These are phyloP conservation scores for Neckera pumila DNA, from an alignment of 225 moss, liverwort and hornwort species.

Conservation along the genomic window DNA sequence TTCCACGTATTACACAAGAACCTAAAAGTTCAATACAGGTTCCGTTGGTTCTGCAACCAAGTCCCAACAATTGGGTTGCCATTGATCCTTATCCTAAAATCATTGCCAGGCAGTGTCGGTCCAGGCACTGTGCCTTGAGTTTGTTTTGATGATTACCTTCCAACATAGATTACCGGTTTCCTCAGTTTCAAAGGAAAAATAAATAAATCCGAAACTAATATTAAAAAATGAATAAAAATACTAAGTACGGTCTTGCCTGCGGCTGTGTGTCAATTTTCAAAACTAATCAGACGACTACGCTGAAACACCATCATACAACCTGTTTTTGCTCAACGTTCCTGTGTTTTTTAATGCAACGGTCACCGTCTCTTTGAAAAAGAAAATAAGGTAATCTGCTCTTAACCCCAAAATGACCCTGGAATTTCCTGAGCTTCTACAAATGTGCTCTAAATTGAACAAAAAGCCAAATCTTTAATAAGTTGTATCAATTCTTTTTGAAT, in stretches of 20 bases:
- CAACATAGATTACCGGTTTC: neutral
- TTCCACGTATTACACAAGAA: neutral
- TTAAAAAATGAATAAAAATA: neutral
- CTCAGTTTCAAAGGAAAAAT: neutral
- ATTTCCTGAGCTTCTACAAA: too few relatives aligned
- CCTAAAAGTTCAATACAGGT: neutral
- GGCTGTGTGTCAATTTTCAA: neutral
- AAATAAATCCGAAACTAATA: too few relatives aligned
- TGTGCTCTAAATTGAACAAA: too few relatives aligned
- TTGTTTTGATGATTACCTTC: neutral
- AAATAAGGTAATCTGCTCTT: too few relatives aligned
- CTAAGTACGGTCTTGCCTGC: neutral
- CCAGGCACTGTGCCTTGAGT: neutral
- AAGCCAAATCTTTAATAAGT: too few relatives aligned
- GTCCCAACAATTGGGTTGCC: neutral
- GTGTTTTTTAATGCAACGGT: too few relatives aligned
- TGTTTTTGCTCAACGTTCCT: too few relatives aligned
- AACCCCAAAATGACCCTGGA: too few relatives aligned
- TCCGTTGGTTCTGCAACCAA: neutral
- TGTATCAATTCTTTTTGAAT: too few relatives aligned
- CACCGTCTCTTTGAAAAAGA: too few relatives aligned
- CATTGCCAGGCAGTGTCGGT: neutral
- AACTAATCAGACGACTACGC: fast-evolving
- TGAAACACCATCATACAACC: neutral
- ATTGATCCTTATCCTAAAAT: neutral